Conservation (phyloP, 352 stramenopile species). For the Globisporangium cylindrosporum region DNA sequence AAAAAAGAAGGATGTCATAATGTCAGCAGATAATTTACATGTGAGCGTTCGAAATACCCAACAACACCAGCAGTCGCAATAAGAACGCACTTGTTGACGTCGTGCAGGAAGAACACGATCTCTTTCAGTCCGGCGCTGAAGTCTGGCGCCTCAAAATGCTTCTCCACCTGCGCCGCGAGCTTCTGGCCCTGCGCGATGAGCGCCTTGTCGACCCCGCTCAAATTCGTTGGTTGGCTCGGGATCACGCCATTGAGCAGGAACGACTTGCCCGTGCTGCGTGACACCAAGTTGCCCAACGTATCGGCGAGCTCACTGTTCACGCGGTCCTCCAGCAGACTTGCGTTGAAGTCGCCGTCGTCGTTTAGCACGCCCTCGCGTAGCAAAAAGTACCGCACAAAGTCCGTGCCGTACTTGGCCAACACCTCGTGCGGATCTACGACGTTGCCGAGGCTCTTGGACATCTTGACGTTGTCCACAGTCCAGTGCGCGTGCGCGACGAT, state of each 20-base stretch:
- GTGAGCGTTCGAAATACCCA: not conserved
- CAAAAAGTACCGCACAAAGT: slow-evolving; percentile 94
- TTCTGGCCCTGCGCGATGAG: slow-evolving; percentile 53
- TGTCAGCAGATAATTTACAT: not conserved
- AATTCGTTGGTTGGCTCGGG: slow-evolving; percentile 33
- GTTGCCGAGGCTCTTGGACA: slow-evolving; percentile 99
- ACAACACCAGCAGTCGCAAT: not conserved
- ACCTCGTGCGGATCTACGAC: slow-evolving; percentile 95
- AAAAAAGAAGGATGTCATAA: not conserved
- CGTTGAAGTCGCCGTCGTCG: slow-evolving; percentile 92
- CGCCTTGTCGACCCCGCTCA: slow-evolving; percentile 44
- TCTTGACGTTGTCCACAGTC: slow-evolving; percentile 98
- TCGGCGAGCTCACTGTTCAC: slow-evolving; percentile 96
- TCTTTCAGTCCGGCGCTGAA: slow-evolving; percentile 69
- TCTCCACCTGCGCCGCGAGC: slow-evolving; percentile 42
- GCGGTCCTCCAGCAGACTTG: slow-evolving; percentile 87
- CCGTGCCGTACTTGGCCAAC: slow-evolving; percentile 89
- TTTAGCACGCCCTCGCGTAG: slow-evolving; percentile 92
- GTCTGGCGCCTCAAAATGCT: slow-evolving; percentile 67
- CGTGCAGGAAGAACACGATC: slow-evolving; percentile 77
- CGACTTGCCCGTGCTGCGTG: slow-evolving; percentile 64
- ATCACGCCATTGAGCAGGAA: slow-evolving; percentile 54
- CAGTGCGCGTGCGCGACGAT: slow-evolving; percentile 98
- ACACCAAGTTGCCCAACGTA: slow-evolving; percentile 89
- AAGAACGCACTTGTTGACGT: slow-evolving; percentile 61